Conservation (phyloP, 768 basidiomycete species). For the Leucogyrophana mollusca region DNA sequence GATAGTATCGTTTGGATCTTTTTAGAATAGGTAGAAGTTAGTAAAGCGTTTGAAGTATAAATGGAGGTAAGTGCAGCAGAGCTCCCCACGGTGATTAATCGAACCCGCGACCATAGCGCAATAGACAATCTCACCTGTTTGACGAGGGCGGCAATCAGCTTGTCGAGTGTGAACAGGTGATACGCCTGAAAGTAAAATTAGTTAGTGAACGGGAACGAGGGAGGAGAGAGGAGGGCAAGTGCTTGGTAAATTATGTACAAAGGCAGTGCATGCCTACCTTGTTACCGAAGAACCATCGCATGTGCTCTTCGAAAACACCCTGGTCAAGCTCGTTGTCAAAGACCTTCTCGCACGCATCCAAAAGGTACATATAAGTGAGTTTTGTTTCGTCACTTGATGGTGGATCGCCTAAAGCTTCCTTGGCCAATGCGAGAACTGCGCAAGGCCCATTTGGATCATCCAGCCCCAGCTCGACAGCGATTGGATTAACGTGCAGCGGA, state of each 20-base stretch:
- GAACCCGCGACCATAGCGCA: background rate
- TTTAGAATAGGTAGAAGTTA: background rate
- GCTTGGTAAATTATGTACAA: background rate
- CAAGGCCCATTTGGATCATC: constrained; percentile 80
- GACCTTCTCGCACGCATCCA: constrained; percentile 89
- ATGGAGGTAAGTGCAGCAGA: background rate
- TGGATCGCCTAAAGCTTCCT: constrained; percentile 56
- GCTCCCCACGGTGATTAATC: background rate
- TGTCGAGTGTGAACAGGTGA: constrained; percentile 91
- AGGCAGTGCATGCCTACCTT: constrained; percentile 48
- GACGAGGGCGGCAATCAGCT: constrained; percentile 82
- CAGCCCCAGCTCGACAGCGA: constrained; percentile 81
- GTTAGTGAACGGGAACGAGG: constrained; percentile 3
- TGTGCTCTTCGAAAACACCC: constrained; percentile 90
- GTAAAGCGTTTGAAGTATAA: background rate
- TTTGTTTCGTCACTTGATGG: constrained; percentile 48
- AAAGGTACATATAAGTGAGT: constrained; percentile 83
- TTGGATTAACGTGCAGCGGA: constrained; percentile 69
- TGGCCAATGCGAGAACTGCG: constrained; percentile 62
- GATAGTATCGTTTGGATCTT: constrained; percentile 85
- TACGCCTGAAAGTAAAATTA: constrained; percentile 66
- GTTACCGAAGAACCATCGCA: constrained; percentile 92
- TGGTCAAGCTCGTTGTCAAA: constrained; percentile 94
- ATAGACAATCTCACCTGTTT: constrained; percentile 69
- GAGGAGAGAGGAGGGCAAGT: constrained; percentile 6